Conservation (phyloP, 331 rosid genomes). For the Quercus lobata region DNA sequence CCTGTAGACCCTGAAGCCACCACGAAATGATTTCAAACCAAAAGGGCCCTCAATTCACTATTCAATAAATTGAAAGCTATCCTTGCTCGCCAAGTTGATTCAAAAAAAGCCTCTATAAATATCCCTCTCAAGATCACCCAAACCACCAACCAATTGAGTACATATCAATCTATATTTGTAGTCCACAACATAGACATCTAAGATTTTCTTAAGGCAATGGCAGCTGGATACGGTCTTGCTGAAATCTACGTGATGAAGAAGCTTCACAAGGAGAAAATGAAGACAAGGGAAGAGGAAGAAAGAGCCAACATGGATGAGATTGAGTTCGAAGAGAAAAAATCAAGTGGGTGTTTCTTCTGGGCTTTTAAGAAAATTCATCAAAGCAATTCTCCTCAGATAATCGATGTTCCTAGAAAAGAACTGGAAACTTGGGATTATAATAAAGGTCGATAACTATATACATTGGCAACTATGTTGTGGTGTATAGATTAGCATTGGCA, state of each 20-base stretch:
- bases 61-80: neutral
- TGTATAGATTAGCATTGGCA: too few relatives aligned
- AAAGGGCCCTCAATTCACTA: too few relatives aligned
- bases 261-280: conserved; percentile 35
- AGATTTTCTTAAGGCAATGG: neutral
- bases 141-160: neutral
- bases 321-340: neutral
- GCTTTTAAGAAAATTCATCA: conserved; percentile 25
- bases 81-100: conserved; percentile 23
- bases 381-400: neutral
- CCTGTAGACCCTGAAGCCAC: neutral
- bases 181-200: too few relatives aligned
- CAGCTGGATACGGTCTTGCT: neutral
- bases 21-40: too few relatives aligned
- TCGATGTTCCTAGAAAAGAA: neutral
- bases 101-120: conserved; percentile 7
- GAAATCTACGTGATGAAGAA: conserved; percentile 16
- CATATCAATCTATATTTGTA: too few relatives aligned
- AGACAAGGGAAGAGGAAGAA: conserved; percentile 21
- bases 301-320: neutral
- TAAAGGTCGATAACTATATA: neutral
- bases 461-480: neutral
- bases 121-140: neutral
- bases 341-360: conserved; percentile 23
- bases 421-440: neutral